Evolutionary conservation across 352 stramenopile species (phyloP), one percentile per base, ranked within the genome.

Genomic region (Phytophthora constricta): DNA sequence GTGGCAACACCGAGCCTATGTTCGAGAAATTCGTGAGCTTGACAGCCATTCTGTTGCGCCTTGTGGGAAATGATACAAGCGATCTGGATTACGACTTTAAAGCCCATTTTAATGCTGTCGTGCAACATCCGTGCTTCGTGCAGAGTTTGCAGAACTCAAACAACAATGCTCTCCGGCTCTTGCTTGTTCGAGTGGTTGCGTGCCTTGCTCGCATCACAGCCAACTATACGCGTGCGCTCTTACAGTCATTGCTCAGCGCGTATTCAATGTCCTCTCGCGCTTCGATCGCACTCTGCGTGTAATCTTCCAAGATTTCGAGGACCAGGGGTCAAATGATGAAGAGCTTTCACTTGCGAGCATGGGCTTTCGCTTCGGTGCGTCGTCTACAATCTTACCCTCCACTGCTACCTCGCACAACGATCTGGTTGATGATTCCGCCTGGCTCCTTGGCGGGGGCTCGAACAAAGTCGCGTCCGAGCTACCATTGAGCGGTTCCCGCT

Each of bases 401-500:
- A 69, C 72, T 0, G 70, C 68, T 25, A 59, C 54, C 5, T 46
- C 52, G 57, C 61, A 65, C 49, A 65, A 68, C 19, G 83, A 93
- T 41, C 59, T 92, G 11, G 66, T 91, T 4, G 76, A 93, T 27
- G 84, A 94, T 46, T 87, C 81, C 3, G 69, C 77, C 8, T 92
- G 86, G 86, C 43, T 94, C 8, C 62, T 91, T 26, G 76, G 65
- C 20, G 87, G 87, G 87, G 83, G 4, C 74, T 96, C 4, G 87
- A 93, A 41, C 64, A 77, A 10, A 52, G 51, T n/a, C 85, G 84
- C 46, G 66, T 94, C 50, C 83, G 85, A 53, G 80, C 77, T 7
- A 93, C 85, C 0, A 81, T 94, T 58, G 87, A 94, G 42, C 56
- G 68, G 19, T 96, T 94, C 25, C 84, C 87, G 0, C 57, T 93